These are phyloP conservation scores for Litsea cubeba DNA, from an alignment of 164 flowering plant species.

Conservation along the genomic window DNA sequence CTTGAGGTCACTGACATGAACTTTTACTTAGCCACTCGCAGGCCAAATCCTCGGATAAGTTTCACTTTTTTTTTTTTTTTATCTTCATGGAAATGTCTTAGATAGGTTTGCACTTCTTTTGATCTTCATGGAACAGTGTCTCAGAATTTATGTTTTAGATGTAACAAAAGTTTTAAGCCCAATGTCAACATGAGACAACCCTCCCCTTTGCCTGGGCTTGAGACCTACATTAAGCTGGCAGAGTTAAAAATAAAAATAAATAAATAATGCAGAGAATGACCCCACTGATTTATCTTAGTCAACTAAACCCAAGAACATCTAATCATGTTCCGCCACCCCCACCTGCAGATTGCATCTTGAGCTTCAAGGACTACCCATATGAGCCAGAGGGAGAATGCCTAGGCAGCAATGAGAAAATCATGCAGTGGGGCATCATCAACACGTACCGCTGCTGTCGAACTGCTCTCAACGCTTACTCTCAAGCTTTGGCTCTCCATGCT, in stretches of 20 bases:
- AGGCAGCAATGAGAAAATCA: constrained; percentile 15
- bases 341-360: constrained; percentile 32
- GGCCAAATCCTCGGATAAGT: no score
- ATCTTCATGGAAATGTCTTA: no score
- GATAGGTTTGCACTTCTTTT: no score
- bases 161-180: no score
- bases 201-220: no score
- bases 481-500: constrained; percentile 38
- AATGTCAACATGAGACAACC: no score
- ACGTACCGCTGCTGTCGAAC: constrained; percentile 46
- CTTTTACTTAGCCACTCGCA: no score
- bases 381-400: constrained; percentile 45
- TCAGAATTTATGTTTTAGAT: no score
- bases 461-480: constrained; percentile 32
- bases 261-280: not conserved
- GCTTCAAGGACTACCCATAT: constrained; percentile 34
- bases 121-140: no score
- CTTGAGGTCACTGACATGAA: no score
- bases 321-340: not conserved
- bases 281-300: not conserved
- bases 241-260: not conserved
- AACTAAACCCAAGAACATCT: not conserved
- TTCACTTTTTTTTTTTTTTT: no score
- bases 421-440: constrained; percentile 31
- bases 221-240: no score